A percentile compares a stretch with the other conserved stretches of the same genome.
These are phyloP conservation scores for Lachnellula arida DNA, from an alignment of 2,329 filamentous ascomycete species.

Conservation along the genomic window DNA sequence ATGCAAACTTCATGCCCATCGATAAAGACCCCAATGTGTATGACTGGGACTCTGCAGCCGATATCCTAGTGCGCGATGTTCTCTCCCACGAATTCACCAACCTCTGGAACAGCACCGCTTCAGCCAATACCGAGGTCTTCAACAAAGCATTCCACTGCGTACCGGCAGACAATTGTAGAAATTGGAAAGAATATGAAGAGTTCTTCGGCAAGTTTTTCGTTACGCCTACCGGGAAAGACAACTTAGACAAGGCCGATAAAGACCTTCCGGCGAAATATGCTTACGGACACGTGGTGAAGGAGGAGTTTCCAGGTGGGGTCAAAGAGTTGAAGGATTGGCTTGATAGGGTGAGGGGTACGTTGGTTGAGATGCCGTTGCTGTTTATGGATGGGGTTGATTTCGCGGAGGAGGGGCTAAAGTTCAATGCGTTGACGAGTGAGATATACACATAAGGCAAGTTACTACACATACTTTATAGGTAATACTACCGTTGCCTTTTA, in stretches of 20 bases:
- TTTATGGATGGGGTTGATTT: constrained; percentile 83
- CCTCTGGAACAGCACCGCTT: constrained; percentile 70
- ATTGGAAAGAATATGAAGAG: constrained; percentile 68
- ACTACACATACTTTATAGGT: not conserved
- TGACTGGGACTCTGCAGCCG: constrained; percentile 63
- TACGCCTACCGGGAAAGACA: constrained; percentile 40
- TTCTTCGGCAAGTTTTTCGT: constrained; percentile 68
- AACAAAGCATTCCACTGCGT: constrained; percentile 76
- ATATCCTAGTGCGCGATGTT: constrained; percentile 69
- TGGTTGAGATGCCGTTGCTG: constrained; percentile 87
- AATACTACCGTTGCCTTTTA: too few relatives aligned
- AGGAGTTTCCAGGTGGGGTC: constrained; percentile 70
- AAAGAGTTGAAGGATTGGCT: constrained; percentile 69
- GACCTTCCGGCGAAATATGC: constrained; percentile 56
- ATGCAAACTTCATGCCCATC: constrained; percentile 74
- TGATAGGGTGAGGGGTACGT: constrained; percentile 59
- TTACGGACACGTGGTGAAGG: constrained; percentile 82
- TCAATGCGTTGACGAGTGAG: constrained; percentile 68
- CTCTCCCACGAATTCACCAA: constrained; percentile 62
- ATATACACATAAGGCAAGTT: constrained; percentile 53
- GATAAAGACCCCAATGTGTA: constrained; percentile 66
- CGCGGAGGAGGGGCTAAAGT: constrained; percentile 70
- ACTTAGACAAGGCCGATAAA: constrained; percentile 40
- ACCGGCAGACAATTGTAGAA: constrained; percentile 62
- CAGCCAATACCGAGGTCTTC: constrained; percentile 76